These are phyloP conservation scores for Pythium brassicae DNA, from an alignment of 352 stramenopile species.

Conservation along the genomic window DNA sequence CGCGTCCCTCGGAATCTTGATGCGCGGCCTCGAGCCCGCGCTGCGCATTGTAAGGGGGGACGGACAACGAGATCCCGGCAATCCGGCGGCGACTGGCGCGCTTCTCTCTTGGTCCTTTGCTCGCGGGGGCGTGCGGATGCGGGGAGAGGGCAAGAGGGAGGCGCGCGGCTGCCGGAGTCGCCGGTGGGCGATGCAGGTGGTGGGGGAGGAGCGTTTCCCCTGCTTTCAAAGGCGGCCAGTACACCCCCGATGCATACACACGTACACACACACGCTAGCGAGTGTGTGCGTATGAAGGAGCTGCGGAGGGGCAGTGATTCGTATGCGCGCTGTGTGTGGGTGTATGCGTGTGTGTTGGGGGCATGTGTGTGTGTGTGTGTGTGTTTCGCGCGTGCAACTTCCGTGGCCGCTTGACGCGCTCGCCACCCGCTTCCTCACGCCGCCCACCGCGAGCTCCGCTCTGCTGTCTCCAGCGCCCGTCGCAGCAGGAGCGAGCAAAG, in stretches of 20 bases:
- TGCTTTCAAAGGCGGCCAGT: slow-evolving; percentile 68
- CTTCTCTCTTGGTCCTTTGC: background rate
- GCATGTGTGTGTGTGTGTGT: slow-evolving; percentile 10
- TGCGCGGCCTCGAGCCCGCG: slow-evolving; percentile 68
- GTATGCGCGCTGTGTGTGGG: background rate
- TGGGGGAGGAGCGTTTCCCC: slow-evolving; percentile 52
- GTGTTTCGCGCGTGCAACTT: slow-evolving; percentile 22
- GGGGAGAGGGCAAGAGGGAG: background rate
- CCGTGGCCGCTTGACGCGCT: slow-evolving; percentile 17
- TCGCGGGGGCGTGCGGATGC: background rate
- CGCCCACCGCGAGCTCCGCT: slow-evolving; percentile 6
- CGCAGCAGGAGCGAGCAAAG: slow-evolving; percentile 35
- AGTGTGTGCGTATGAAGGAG: background rate
- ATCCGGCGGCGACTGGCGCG: slow-evolving; percentile 2
- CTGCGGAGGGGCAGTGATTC: background rate
- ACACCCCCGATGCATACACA: slow-evolving; percentile 18
- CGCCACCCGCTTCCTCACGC: slow-evolving; percentile 15
- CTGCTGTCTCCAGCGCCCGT: slow-evolving; percentile 2
- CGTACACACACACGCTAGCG: background rate
- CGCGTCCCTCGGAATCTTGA: slow-evolving; percentile 78
- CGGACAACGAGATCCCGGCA: slow-evolving; percentile 25
- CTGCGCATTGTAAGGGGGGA: slow-evolving; percentile 80
- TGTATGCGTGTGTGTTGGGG: background rate
- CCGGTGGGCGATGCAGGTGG: slow-evolving; percentile 40
- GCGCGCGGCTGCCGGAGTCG: background rate